phyloP scores from a whole-genome alignment of 768 basidiomycete species.

The Gloeophyllum trabeum region DNA sequence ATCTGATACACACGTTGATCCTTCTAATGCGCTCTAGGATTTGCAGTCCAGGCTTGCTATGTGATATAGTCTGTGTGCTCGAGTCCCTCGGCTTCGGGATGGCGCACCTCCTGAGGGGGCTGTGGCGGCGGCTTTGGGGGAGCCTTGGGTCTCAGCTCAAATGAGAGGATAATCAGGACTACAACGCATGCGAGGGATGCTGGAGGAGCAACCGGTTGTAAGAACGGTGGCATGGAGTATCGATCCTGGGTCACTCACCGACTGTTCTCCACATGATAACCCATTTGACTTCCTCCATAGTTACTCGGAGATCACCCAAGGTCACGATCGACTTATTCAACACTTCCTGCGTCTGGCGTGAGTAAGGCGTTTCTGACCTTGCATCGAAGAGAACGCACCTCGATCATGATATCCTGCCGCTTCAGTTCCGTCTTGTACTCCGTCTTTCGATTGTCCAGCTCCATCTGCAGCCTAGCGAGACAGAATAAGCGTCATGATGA shows the following conservation, averaged over 20 bases:
- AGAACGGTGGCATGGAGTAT: background rate
- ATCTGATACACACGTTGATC: background rate
- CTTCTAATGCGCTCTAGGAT: background rate
- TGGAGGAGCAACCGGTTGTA: slow-evolving; percentile 13
- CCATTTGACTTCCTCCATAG: slow-evolving; percentile 82
- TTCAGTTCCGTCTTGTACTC: slow-evolving; percentile 82
- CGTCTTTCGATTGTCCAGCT: slow-evolving; percentile 87
- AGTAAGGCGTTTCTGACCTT: background rate
- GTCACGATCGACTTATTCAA: slow-evolving; percentile 64
- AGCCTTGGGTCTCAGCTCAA: slow-evolving; percentile 44
- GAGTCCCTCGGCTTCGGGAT: slow-evolving; percentile 8
- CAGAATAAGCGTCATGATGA: too few relatives aligned
- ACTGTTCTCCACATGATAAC: slow-evolving; percentile 81
- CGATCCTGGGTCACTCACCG: slow-evolving; percentile 29
- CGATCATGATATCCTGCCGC: slow-evolving; percentile 73
- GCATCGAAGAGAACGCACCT: slow-evolving; percentile 31
- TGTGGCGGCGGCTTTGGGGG: slow-evolving; percentile 1
- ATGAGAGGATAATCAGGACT: slow-evolving; percentile 54
- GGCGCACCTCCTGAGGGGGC: background rate
- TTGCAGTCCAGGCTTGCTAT: background rate
- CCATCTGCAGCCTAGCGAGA: slow-evolving; percentile 81
- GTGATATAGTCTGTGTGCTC: slow-evolving; percentile 5
- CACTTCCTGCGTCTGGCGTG: slow-evolving; percentile 41
- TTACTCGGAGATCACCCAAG: slow-evolving; percentile 69
- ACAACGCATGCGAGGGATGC: slow-evolving; percentile 56